phyloP scores from a whole-genome alignment of 805 yeast species.

The Candida chilensis region DNA sequence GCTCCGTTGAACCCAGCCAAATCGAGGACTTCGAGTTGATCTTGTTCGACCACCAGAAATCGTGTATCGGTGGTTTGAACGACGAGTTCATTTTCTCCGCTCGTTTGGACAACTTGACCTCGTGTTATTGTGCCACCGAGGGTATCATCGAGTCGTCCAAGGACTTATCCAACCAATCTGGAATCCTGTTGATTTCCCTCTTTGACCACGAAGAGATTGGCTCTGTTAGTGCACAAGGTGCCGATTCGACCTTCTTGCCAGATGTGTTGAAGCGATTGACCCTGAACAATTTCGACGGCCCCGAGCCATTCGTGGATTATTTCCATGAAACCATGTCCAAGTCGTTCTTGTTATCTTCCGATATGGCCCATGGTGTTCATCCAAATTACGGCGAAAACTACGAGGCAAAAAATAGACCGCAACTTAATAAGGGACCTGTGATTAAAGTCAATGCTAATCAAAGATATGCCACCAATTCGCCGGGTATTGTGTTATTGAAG shows the following conservation, averaged over 20 bases:
- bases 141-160: slow-evolving; percentile 55
- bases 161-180: slow-evolving; percentile 33
- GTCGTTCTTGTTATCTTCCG: slow-evolving; percentile 86
- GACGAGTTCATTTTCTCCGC: slow-evolving; percentile 91
- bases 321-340: slow-evolving; percentile 54
- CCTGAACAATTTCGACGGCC: slow-evolving; percentile 9
- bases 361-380: slow-evolving; percentile 95
- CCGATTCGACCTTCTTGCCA: slow-evolving; percentile 85
- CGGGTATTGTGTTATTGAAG: slow-evolving; percentile 75
- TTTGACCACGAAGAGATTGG: slow-evolving; percentile 98
- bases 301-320: slow-evolving; percentile 14
- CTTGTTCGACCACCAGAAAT: slow-evolving; percentile 75
- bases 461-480: slow-evolving; percentile 88
- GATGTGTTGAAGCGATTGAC: slow-evolving; percentile 67
- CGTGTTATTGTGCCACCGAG: slow-evolving; percentile 72
- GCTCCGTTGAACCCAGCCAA: slow-evolving; percentile 34
- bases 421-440: slow-evolving; percentile 83
- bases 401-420: slow-evolving; percentile 74
- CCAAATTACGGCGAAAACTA: slow-evolving; percentile 79
- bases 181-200: slow-evolving; percentile 67
- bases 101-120: slow-evolving; percentile 82
- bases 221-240: slow-evolving; percentile 92
- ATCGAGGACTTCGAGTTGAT: slow-evolving; percentile 89
- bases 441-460: slow-evolving; percentile 92
- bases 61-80: slow-evolving; percentile 79